A percentile compares a stretch with the other conserved stretches of the same genome.
These are phyloP conservation scores for Annulohypoxylon bovei DNA, from an alignment of 495 filamentous ascomycete genomes.

Conservation along the genomic window DNA sequence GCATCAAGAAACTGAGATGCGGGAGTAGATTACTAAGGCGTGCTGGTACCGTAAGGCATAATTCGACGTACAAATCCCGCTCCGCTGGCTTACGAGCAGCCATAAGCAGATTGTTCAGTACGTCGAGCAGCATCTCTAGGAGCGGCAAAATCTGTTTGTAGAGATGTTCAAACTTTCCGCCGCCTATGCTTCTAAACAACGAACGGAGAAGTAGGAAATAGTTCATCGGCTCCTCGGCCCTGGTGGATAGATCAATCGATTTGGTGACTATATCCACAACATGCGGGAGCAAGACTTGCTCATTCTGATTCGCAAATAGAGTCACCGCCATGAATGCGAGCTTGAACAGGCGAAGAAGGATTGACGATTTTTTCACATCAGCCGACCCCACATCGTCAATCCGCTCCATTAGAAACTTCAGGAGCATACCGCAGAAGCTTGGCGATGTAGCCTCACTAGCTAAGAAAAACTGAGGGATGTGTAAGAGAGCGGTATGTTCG, in stretches of 20 bases:
- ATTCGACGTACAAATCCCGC: slow-evolving; percentile 95
- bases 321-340: slow-evolving; percentile 99
- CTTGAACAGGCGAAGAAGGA: slow-evolving; percentile 95
- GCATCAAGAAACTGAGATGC: slow-evolving; percentile 97
- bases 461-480: slow-evolving; percentile 97
- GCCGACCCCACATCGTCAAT: slow-evolving; percentile 94
- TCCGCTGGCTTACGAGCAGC: slow-evolving; percentile 89
- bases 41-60: slow-evolving; percentile 95
- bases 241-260: slow-evolving; percentile 94
- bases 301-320: slow-evolving; percentile 91
- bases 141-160: slow-evolving; percentile 98
- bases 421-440: slow-evolving; percentile 95
- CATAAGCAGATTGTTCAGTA: slow-evolving; percentile 90
- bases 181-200: slow-evolving; percentile 94
- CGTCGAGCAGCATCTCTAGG: slow-evolving; percentile 95
- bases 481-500: slow-evolving; percentile 90
- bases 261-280: slow-evolving; percentile 96
- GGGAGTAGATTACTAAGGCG: slow-evolving; percentile 93
- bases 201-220: slow-evolving; percentile 94
- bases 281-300: slow-evolving; percentile 92
- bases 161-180: slow-evolving; percentile 94
- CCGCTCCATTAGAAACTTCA: slow-evolving; percentile 95
- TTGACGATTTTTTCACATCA: slow-evolving; percentile 88
- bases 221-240: slow-evolving; percentile 97
- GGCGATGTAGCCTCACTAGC: slow-evolving; percentile 97